A percentile compares a stretch with the other conserved stretches of the same genome.
phyloP scores from a whole-genome alignment of 2,329 filamentous ascomycete genomes.

The Metarhizium album region DNA sequence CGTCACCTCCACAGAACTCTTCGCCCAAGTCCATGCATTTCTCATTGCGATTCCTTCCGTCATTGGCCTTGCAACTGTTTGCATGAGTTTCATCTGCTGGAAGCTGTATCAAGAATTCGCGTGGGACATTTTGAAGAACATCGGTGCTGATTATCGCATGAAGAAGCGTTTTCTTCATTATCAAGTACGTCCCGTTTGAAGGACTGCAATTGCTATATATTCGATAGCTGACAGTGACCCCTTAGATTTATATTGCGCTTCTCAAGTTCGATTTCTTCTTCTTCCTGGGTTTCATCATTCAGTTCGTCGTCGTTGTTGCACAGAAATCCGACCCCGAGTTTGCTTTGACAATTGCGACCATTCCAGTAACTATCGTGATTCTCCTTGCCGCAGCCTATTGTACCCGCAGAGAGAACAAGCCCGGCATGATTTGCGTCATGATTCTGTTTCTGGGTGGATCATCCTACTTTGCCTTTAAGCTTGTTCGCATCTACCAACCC shows the following conservation, averaged over 20 bases:
- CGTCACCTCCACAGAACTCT: constrained; percentile 39
- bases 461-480: constrained; percentile 96
- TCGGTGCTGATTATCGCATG: constrained; percentile 92
- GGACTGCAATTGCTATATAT: no score
- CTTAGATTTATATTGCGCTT: constrained; percentile 89
- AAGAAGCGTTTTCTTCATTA: constrained; percentile 94
- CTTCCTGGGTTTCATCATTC: constrained; percentile 96
- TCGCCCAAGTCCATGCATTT: constrained; percentile 60
- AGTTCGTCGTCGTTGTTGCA: constrained; percentile 89
- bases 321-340: constrained; percentile 62
- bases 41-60: constrained; percentile 79
- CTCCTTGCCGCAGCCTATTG: constrained; percentile 77
- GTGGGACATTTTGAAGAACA: constrained; percentile 99
- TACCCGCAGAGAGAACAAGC: constrained; percentile 69
- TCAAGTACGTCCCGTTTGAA: constrained; percentile 52
- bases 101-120: constrained; percentile 98
- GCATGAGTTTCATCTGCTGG: constrained; percentile 73
- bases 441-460: constrained; percentile 80
- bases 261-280: constrained; percentile 99
- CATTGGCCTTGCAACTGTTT: constrained; percentile 62
- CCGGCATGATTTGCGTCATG: constrained; percentile 69
- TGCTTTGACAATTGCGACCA: constrained; percentile 75
- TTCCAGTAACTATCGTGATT: constrained; percentile 84
- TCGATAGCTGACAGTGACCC: background rate
- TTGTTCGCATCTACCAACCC: constrained; percentile 84